phyloP scores from a whole-genome alignment of 768 basidiomycete species.

The Daedaleopsis sinensis region DNA sequence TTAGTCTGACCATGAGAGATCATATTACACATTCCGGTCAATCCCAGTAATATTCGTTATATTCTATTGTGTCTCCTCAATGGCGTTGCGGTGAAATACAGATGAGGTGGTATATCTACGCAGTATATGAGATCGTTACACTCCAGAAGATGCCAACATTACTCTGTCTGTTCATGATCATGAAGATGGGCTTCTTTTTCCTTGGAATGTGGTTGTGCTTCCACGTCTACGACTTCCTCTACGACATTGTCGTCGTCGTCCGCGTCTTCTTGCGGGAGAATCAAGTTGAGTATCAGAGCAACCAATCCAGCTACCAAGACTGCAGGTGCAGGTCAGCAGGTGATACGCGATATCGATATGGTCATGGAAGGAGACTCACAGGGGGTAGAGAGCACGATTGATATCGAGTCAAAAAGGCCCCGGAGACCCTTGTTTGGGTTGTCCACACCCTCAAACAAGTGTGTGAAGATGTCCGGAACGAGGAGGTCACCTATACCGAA shows the following conservation, averaged over 20 bases:
- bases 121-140: not conserved
- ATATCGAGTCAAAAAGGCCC: slow-evolving; percentile 77
- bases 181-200: slow-evolving; percentile 6
- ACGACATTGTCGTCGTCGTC: slow-evolving; percentile 22
- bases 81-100: too few species aligned
- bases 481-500: slow-evolving; percentile 77
- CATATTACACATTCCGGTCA: too few species aligned
- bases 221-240: slow-evolving; percentile 17
- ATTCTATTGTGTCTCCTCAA: too few species aligned
- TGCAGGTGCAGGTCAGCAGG: slow-evolving; percentile 19
- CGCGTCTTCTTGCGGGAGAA: slow-evolving; percentile 41
- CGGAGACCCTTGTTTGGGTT: slow-evolving; percentile 56
- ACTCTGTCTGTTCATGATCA: not conserved
- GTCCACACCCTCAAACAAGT: slow-evolving; percentile 67
- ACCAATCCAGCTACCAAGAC: slow-evolving; percentile 47
- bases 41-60: too few species aligned
- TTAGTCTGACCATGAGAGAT: too few species aligned
- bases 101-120: too few species aligned
- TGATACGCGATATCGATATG: not conserved
- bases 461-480: slow-evolving; percentile 62
- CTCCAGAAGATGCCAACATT: not conserved
- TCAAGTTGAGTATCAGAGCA: slow-evolving; percentile 47
- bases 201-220: slow-evolving; percentile 15
- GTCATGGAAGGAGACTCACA: slow-evolving; percentile 49
- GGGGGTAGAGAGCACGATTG: slow-evolving; percentile 79